Evolutionary conservation across 2,329 filamentous ascomycete species (phyloP).

Genomic region (Beauveria pseudobassiana): DNA sequence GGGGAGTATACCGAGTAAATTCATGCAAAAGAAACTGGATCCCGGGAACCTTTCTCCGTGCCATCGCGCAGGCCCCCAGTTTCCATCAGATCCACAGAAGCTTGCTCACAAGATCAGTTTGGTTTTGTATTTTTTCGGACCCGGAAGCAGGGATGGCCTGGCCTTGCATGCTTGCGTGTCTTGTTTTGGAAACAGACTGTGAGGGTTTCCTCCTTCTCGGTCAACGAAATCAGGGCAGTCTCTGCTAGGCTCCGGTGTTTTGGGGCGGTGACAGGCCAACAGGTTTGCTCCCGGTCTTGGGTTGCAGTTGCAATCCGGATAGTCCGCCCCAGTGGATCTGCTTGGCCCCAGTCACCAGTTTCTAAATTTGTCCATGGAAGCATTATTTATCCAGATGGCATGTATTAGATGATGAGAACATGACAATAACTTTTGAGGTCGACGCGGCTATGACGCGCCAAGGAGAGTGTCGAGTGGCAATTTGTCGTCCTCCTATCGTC

Average conservation of each 20-base stretch:
- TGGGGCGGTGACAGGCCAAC: background rate
- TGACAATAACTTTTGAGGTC: background rate
- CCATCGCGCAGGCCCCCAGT: background rate
- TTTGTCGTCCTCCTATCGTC: background rate
- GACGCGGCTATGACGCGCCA: background rate
- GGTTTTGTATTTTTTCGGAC: background rate
- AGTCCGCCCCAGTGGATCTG: background rate
- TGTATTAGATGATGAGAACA: background rate
- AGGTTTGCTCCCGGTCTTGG: background rate
- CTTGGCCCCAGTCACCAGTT: background rate
- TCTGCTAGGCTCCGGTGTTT: background rate
- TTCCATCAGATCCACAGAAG: slow-evolving; percentile 1
- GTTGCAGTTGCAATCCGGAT: slow-evolving; percentile 1
- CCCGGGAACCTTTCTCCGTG: slow-evolving; percentile 1
- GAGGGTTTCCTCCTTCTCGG: background rate
- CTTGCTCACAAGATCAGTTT: slow-evolving; percentile 6
- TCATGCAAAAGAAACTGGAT: background rate
- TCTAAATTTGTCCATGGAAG: background rate
- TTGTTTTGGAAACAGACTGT: background rate
- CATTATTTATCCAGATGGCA: too few relatives aligned
- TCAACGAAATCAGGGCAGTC: background rate
- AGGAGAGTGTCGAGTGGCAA: background rate
- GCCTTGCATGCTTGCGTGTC: background rate
- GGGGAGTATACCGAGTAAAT: slow-evolving; percentile 4
- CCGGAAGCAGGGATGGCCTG: background rate